Evolutionary conservation across 169 alveolate genomes (phyloP).

Genomic region (Besnoitia besnoiti): DNA sequence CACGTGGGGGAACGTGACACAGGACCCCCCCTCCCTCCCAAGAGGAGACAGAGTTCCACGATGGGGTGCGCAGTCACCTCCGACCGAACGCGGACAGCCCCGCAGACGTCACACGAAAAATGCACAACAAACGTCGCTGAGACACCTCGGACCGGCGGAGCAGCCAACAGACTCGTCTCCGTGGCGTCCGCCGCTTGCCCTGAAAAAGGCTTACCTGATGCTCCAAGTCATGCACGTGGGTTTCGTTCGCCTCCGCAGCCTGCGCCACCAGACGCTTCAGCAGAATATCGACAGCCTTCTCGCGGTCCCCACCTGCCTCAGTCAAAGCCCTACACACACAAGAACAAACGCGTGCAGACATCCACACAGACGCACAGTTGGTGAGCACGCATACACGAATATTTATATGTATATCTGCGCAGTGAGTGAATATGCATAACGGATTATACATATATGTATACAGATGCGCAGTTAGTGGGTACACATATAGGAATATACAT

Average conservation of each 20-base stretch:
- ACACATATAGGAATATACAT: too few relatives aligned
- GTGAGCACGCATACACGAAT: neutral
- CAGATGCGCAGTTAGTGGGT: neutral
- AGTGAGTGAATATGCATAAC: too few relatives aligned
- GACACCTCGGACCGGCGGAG: too few relatives aligned
- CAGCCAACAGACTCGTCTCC: too few relatives aligned
- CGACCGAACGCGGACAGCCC: too few relatives aligned
- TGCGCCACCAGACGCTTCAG: conserved; percentile 45
- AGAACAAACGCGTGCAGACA: neutral
- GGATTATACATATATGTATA: neutral
- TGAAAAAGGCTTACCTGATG: conserved; percentile 40
- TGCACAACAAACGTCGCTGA: too few relatives aligned
- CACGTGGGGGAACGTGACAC: too few relatives aligned
- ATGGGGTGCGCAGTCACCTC: too few relatives aligned
- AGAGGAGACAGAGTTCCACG: too few relatives aligned
- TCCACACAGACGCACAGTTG: neutral
- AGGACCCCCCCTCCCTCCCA: too few relatives aligned
- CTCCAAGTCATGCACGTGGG: conserved; percentile 36
- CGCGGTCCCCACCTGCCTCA: conserved; percentile 43
- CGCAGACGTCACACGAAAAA: too few relatives aligned
- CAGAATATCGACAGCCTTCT: conserved; percentile 49
- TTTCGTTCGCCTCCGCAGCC: conserved; percentile 39
- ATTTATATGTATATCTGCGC: neutral
- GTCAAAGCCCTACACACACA: neutral
- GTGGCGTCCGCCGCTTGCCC: too few relatives aligned